phyloP scores from a whole-genome alignment of 164 flowering plant genomes.

The Stephania japonica region DNA sequence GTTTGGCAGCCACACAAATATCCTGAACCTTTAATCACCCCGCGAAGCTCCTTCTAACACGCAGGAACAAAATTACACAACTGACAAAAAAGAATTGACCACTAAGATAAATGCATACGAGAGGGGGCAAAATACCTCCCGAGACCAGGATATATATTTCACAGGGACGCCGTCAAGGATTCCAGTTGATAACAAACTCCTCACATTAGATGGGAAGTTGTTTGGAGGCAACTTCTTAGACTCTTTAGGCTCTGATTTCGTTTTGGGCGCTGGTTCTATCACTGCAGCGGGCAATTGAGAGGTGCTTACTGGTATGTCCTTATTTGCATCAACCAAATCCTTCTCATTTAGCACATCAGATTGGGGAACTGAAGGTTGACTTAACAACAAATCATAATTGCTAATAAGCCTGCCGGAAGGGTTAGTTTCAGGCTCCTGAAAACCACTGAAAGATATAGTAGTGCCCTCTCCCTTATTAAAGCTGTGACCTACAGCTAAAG shows the following conservation, averaged over 20 bases:
- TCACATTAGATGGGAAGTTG: slow-evolving; percentile 64
- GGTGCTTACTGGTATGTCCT: slow-evolving; percentile 7
- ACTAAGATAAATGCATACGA: not conserved
- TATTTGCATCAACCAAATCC: slow-evolving; percentile 24
- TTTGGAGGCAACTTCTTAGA: slow-evolving; percentile 49
- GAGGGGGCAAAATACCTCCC: slow-evolving; percentile 38
- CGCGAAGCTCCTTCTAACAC: slow-evolving; percentile 50
- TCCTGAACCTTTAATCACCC: slow-evolving; percentile 68
- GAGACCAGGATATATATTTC: slow-evolving; percentile 51
- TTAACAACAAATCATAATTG: slow-evolving; percentile 27
- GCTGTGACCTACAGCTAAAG: slow-evolving; percentile 16
- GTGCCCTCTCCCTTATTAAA: slow-evolving; percentile 8
- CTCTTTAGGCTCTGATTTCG: slow-evolving; percentile 33
- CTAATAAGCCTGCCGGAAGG: slow-evolving; percentile 16
- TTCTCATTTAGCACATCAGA: slow-evolving; percentile 22
- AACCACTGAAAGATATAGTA: slow-evolving; percentile 18
- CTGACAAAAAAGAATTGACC: not conserved
- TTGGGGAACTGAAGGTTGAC: slow-evolving; percentile 28
- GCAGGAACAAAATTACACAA: slow-evolving; percentile 1
- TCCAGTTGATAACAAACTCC: slow-evolving; percentile 61
- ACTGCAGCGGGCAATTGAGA: slow-evolving; percentile 19
- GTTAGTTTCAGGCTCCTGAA: slow-evolving; percentile 9
- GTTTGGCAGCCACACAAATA: slow-evolving; percentile 70
- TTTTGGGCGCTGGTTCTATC: slow-evolving; percentile 22
- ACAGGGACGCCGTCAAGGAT: slow-evolving; percentile 77